Conservation (phyloP, 2,329 filamentous ascomycete genomes). For the Fusarium sp. region DNA sequence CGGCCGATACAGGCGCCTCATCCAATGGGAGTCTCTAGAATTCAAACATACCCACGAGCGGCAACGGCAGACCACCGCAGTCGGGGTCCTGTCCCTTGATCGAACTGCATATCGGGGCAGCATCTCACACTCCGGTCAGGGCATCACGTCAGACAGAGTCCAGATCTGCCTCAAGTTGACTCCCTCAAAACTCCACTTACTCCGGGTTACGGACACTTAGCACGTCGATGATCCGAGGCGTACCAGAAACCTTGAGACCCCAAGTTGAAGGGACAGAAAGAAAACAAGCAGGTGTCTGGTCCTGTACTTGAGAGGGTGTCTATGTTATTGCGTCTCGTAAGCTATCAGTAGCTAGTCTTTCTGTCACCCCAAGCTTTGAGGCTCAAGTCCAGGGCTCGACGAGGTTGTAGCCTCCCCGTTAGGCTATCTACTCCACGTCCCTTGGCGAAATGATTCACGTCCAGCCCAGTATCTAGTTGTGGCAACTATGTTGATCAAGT, state of each 20-base stretch:
- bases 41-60: slow-evolving; percentile 12
- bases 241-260: not conserved
- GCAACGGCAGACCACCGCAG: slow-evolving; percentile 20
- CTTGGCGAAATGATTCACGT: not conserved
- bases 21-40: slow-evolving; percentile 22
- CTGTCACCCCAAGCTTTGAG: slow-evolving; percentile 6
- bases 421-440: slow-evolving; percentile 11
- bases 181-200: slow-evolving; percentile 24
- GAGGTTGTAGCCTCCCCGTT: slow-evolving; percentile 1
- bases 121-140: slow-evolving; percentile 15
- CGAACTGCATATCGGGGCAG: slow-evolving; percentile 22
- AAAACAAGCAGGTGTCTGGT: not conserved
- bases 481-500: not conserved
- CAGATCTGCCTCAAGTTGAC: slow-evolving; percentile 19
- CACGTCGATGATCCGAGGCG: not conserved
- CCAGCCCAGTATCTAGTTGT: not conserved
- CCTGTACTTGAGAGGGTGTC: not conserved
- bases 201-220: slow-evolving; percentile 26
- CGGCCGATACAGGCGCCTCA: slow-evolving; percentile 22
- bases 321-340: not conserved
- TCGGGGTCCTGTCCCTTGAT: slow-evolving; percentile 12
- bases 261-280: not conserved
- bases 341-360: not conserved
- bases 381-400: slow-evolving; percentile 14
- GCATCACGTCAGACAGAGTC: slow-evolving; percentile 12